Evolutionary conservation across 164 flowering plant species (phyloP).

Genomic region (Magnolia sinica): DNA sequence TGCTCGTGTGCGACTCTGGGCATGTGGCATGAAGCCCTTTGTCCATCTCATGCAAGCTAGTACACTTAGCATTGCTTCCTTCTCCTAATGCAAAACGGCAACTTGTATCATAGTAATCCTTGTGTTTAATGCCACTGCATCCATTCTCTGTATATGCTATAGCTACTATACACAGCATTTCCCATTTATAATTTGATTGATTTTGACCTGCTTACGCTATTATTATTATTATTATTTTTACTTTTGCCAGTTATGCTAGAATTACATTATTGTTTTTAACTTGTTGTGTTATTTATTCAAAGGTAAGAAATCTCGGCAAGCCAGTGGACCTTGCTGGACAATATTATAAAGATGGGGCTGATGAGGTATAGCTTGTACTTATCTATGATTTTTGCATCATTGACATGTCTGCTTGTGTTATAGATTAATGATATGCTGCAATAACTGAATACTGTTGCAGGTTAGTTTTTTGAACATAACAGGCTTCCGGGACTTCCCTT

Average conservation of each 20-base stretch:
- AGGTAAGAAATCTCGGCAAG: constrained; percentile 98
- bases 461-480: constrained; percentile 91
- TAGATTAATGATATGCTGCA: neutral
- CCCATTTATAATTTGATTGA: neutral
- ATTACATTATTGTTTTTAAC: constrained; percentile 7
- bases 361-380: constrained; percentile 58
- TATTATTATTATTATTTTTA: neutral
- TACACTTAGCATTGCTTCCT: neutral
- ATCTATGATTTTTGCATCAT: neutral
- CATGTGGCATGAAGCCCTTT: neutral
- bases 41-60: neutral
- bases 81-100: neutral
- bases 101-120: neutral
- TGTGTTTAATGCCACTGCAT: neutral
- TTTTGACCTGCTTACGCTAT: neutral
- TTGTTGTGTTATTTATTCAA: constrained; percentile 1
- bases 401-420: neutral
- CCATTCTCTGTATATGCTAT: neutral
- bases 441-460: constrained; percentile 40
- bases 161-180: neutral
- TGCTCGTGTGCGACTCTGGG: neutral
- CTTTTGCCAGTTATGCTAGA: constrained; percentile 1
- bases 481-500: constrained; percentile 93
- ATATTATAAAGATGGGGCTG: constrained; percentile 95
- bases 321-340: constrained; percentile 95